Base-by-base conservation (phyloP, 768 basidiomycete genomes). In the Chlorophyllum brunneum region DNA sequence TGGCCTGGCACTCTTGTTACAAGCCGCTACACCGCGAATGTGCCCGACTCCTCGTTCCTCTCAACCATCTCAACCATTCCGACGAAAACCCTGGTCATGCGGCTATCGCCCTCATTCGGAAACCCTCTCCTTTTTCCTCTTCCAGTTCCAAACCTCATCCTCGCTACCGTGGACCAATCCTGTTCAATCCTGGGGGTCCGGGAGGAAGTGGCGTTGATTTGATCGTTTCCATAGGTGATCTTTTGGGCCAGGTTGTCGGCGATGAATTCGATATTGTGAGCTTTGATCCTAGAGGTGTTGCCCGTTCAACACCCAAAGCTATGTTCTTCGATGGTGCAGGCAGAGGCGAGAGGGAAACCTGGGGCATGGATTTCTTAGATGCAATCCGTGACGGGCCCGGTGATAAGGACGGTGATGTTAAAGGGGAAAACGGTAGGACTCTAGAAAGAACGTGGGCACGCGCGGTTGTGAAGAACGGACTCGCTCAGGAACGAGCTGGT, bases 161-260 rank as follows among this genome's bases (percentile, higher is more conserved):
- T 15, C 51, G 23, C 24, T 78, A 77, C 54, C 69, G 68, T 22
- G 77, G 77, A 0, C 76, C 75, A 1, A 62, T 78, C 10, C 59
- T 78, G 2, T 65, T 75, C 56, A 78, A 77, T 47, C 76, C 75
- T 1, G 74, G 77, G n/a, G 76, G 78, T 0, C 77, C 76, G 1
- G 77, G 77, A 6, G 72, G 70, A 2, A 72, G 73, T 51, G 76
- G 77, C 3, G 68, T 77, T 5, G 59, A 62, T 3, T 20, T 68
- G 0, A 55, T 71, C 20, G 23, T 58, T 4, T n/a, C 13, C 3
- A 2, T 33, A 0, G 75, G 68, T 1, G 51, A 59, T 8, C 27
- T 47, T 1, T 45, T 78, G 9, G 58, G 63, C 7, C 29, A 48
- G 1, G 57, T 73, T 11, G 39, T 78, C 5, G 77, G 78, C 3